Conservation (phyloP, 2,329 filamentous ascomycete genomes). For the Colletotrichum orbiculare region DNA sequence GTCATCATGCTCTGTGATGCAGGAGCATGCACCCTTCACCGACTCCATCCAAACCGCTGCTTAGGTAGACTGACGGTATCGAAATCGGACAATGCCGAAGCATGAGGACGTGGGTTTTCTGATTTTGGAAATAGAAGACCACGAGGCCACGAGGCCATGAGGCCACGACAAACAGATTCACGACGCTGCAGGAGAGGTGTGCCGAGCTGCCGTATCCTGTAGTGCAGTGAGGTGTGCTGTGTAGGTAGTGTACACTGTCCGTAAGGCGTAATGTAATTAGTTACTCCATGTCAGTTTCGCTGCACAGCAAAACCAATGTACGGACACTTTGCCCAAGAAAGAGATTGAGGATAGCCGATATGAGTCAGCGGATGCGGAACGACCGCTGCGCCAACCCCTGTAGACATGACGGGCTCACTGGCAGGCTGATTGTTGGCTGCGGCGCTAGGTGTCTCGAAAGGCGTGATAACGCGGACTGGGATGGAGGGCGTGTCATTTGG, state of each 20-base stretch:
- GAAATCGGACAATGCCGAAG: constrained; percentile 27
- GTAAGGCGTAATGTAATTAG: no score
- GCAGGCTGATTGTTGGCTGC: constrained; percentile 12
- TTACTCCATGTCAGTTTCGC: no score
- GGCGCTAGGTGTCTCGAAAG: neutral
- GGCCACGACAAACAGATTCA: neutral
- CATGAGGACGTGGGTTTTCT: constrained; percentile 11
- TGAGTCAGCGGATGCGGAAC: constrained; percentile 30
- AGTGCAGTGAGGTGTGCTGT: constrained; percentile 4
- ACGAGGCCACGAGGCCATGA: neutral
- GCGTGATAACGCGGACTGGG: no score
- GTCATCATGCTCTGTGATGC: constrained; percentile 17
- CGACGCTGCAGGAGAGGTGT: constrained; percentile 5
- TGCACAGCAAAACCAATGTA: no score
- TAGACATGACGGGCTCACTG: constrained; percentile 21
- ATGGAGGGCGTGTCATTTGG: no score
- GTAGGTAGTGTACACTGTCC: no score
- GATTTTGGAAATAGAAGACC: constrained; percentile 2
- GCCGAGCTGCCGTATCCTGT: constrained; percentile 19
- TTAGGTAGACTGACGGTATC: neutral
- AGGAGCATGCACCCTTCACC: constrained; percentile 11
- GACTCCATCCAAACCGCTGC: neutral
- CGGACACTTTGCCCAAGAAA: constrained; percentile 12
- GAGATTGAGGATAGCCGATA: constrained; percentile 4
- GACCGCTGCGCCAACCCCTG: constrained; percentile 8